Conservation (phyloP, 2,329 filamentous ascomycete species). For the Didymella segeticola region DNA sequence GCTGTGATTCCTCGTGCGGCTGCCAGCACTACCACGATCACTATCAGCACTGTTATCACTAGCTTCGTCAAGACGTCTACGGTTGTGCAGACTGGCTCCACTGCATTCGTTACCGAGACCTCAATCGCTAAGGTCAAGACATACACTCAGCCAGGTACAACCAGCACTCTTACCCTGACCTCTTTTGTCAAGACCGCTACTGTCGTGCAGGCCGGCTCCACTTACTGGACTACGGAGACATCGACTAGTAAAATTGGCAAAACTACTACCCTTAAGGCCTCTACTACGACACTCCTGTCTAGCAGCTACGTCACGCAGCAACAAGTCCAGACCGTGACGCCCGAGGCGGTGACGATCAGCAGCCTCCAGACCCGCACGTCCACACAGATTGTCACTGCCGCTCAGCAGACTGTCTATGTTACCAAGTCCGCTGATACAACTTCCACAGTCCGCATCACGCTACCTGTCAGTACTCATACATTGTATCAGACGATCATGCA, state of each 20-base stretch:
- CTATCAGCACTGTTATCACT: conserved; percentile 32
- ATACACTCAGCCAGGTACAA: conserved; percentile 17
- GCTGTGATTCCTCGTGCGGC: conserved; percentile 23
- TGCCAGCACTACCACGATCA: conserved; percentile 30
- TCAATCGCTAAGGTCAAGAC: conserved; percentile 20
- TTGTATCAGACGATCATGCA: conserved; percentile 19
- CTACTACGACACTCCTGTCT: conserved; percentile 20
- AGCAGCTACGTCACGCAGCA: conserved; percentile 19
- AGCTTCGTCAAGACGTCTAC: conserved; percentile 28
- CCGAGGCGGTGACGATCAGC: conserved; percentile 26
- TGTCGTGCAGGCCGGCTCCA: conserved; percentile 32
- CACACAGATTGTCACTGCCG: conserved; percentile 14
- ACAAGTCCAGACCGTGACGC: conserved; percentile 23
- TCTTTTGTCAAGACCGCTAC: conserved; percentile 31
- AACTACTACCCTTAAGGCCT: conserved; percentile 26
- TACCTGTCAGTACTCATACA: conserved; percentile 26
- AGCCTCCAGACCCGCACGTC: conserved; percentile 23
- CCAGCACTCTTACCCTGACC: conserved; percentile 27
- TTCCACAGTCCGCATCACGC: conserved; percentile 27
- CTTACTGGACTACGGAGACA: conserved; percentile 21
- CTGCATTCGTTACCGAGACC: conserved; percentile 20
- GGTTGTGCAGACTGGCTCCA: conserved; percentile 22
- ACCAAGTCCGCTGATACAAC: conserved; percentile 22
- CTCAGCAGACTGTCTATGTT: conserved; percentile 19
- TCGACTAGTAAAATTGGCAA: conserved; percentile 26